These are phyloP conservation scores for Trichoderma guizhouense DNA, from an alignment of 2,329 filamentous ascomycete genomes.

Conservation along the genomic window DNA sequence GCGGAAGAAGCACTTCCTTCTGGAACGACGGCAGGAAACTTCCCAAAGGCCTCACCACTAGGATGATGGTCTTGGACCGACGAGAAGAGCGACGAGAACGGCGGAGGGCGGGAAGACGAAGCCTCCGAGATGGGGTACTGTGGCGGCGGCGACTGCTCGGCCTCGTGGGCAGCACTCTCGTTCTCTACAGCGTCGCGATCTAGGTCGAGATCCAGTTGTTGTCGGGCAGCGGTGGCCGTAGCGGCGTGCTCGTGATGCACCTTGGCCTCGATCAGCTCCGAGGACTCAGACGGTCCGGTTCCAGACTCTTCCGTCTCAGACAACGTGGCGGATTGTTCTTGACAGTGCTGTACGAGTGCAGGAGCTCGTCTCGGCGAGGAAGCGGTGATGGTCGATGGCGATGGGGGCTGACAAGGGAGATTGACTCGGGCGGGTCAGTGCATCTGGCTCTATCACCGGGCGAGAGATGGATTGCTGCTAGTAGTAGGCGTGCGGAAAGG, in stretches of 20 bases:
- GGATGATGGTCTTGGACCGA: conserved; percentile 35
- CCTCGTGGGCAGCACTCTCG: conserved; percentile 25
- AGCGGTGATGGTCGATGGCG: conserved; percentile 19
- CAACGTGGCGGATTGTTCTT: conserved; percentile 37
- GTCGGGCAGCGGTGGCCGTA: conserved; percentile 21
- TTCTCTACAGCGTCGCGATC: conserved; percentile 20
- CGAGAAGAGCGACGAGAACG: conserved; percentile 60
- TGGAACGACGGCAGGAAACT: conserved; percentile 30
- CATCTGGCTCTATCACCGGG: conserved; percentile 10
- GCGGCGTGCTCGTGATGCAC: conserved; percentile 21
- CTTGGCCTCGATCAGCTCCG: conserved; percentile 33
- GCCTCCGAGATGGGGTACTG: conserved; percentile 57
- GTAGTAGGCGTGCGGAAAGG: neutral
- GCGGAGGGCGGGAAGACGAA: conserved; percentile 51
- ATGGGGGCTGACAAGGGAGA: conserved; percentile 16
- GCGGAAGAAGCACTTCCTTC: conserved; percentile 34
- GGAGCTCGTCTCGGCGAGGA: conserved; percentile 18
- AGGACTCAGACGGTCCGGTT: conserved; percentile 36
- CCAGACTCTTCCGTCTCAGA: conserved; percentile 34
- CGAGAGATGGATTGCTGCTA: neutral
- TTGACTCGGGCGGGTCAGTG: conserved; percentile 19
- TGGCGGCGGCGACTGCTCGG: conserved; percentile 53
- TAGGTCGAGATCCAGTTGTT: conserved; percentile 23
- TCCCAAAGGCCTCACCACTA: conserved; percentile 32
- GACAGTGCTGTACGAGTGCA: conserved; percentile 8